Evolutionary conservation across 768 basidiomycete species (phyloP).

Genomic region (Pulveroboletus sp.): DNA sequence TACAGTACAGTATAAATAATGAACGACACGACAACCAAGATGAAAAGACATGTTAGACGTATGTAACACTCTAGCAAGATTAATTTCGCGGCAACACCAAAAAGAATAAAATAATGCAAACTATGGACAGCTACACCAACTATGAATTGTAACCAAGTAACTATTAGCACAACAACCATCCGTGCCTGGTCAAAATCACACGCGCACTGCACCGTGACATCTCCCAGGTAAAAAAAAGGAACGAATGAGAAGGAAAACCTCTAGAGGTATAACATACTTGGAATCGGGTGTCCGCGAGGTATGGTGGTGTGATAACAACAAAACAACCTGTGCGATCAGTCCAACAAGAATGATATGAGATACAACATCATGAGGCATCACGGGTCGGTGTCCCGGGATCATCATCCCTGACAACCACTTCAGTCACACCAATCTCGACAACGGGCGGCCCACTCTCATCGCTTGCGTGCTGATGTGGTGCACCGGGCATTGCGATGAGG

Average conservation of each 20-base stretch:
- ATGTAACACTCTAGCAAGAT: no score
- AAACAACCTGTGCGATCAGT: background rate
- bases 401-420: slow-evolving; percentile 12
- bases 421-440: slow-evolving; percentile 33
- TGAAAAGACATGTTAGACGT: no score
- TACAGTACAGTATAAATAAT: no score
- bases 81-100: no score
- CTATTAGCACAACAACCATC: background rate
- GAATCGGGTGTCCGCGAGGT: slow-evolving; percentile 4
- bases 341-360: slow-evolving; percentile 1
- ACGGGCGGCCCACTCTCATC: slow-evolving; percentile 30
- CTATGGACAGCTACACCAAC: background rate
- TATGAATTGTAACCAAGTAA: no score
- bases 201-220: background rate
- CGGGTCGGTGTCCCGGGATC: slow-evolving; percentile 1
- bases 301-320: background rate
- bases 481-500: slow-evolving; percentile 43
- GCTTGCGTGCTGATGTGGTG: slow-evolving; percentile 1
- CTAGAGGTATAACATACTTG: slow-evolving; percentile 9
- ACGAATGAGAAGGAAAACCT: no score
- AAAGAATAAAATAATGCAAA: background rate
- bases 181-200: background rate
- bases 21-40: no score
- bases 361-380: slow-evolving; percentile 9
- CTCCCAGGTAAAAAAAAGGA: background rate